These are phyloP conservation scores for Boletales sp. DNA, from an alignment of 768 basidiomycete species.

Conservation along the genomic window DNA sequence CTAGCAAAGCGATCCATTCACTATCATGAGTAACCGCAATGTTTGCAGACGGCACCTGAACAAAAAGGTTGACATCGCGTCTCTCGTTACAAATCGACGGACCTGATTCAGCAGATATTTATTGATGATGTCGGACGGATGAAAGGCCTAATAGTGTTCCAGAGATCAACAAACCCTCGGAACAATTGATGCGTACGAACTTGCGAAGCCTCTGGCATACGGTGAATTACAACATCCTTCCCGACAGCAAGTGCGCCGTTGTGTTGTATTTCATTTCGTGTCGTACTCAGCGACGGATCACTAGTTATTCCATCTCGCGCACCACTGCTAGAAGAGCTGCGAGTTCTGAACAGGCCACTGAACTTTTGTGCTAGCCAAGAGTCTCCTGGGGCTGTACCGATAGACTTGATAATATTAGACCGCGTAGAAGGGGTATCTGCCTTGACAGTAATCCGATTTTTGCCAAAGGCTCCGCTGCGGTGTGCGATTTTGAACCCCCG, in stretches of 20 bases:
- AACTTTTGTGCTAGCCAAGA: neutral
- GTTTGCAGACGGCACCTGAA: neutral
- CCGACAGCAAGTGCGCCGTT: too few species aligned
- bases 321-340: too few species aligned
- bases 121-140: slow-evolving; percentile 13
- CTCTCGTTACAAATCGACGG: neutral
- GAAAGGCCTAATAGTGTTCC: slow-evolving; percentile 1
- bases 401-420: neutral
- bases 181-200: too few species aligned
- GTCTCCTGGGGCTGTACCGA: neutral
- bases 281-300: too few species aligned
- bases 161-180: too few species aligned
- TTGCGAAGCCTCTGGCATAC: too few species aligned
- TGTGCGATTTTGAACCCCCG: slow-evolving; percentile 23
- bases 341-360: too few species aligned
- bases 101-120: slow-evolving; percentile 1
- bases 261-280: too few species aligned
- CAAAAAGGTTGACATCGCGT: neutral
- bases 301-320: too few species aligned
- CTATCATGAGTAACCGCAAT: slow-evolving; percentile 6
- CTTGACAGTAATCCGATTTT: slow-evolving; percentile 1
- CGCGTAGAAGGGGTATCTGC: neutral
- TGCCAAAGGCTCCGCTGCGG: neutral
- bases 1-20: slow-evolving; percentile 2
- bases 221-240: neutral